Conservation (phyloP, 495 filamentous ascomycete genomes). For the Xylaria intraflava region DNA sequence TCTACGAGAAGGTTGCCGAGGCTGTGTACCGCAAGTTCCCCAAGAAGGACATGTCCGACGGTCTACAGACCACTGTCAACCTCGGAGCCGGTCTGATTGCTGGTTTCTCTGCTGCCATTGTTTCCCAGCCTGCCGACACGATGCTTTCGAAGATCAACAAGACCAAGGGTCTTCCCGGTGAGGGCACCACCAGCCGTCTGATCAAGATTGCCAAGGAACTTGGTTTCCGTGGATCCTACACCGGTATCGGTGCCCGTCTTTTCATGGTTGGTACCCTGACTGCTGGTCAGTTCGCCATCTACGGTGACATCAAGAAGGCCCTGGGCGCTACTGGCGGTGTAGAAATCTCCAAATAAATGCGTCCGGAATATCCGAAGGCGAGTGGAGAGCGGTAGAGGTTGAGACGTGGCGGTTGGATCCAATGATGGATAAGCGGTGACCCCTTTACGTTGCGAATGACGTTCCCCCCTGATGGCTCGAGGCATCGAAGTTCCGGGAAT, state of each 20-base stretch:
- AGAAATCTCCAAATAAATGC: constrained; percentile 56
- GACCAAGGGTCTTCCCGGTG: constrained; percentile 91
- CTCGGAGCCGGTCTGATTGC: constrained; percentile 91
- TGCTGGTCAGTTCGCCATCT: constrained; percentile 95
- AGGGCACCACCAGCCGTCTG: constrained; percentile 83
- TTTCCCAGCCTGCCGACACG: constrained; percentile 97
- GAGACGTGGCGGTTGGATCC: not conserved
- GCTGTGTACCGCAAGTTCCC: constrained; percentile 61
- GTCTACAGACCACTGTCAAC: constrained; percentile 81
- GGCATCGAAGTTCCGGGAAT: not conserved
- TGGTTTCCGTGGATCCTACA: constrained; percentile 79
- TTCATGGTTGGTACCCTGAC: constrained; percentile 78
- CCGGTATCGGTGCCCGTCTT: constrained; percentile 88
- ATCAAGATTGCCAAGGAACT: constrained; percentile 97
- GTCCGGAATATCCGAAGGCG: not conserved
- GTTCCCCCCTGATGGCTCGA: not conserved
- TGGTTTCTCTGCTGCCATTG: constrained; percentile 92
- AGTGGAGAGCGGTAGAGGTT: not conserved
- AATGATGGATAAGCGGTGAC: constrained; percentile 17
- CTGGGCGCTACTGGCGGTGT: constrained; percentile 69
- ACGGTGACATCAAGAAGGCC: constrained; percentile 53
- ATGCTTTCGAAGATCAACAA: constrained; percentile 99
- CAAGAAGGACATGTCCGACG: constrained; percentile 69
- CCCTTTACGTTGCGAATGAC: constrained; percentile 6
- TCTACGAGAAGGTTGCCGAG: constrained; percentile 96